These are phyloP conservation scores for Xylaria venustula DNA, from an alignment of 495 filamentous ascomycete species.

Conservation along the genomic window DNA sequence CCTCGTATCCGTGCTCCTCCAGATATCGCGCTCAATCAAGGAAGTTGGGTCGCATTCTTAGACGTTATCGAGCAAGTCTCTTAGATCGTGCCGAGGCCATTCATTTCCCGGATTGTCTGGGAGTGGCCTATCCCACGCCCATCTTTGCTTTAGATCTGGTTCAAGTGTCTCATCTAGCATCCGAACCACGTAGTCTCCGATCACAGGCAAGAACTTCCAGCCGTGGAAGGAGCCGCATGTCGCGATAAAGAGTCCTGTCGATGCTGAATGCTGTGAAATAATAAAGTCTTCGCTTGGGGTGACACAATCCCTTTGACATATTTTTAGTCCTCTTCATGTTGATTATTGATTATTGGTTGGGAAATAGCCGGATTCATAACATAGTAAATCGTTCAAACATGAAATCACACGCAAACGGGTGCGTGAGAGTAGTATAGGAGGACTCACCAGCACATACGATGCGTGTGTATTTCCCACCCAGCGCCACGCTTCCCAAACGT, in stretches of 20 bases:
- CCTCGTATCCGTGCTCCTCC: not conserved
- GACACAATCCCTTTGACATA: constrained; percentile 27
- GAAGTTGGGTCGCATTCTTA: not conserved
- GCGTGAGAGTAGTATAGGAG: not conserved
- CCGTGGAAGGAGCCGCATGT: constrained; percentile 50
- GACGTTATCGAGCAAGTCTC: not conserved
- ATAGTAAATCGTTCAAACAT: not conserved
- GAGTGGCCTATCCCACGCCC: constrained; percentile 50
- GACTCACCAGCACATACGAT: constrained; percentile 39
- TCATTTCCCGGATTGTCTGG: constrained; percentile 11
- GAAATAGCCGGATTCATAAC: not conserved
- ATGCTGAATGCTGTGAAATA: constrained; percentile 53
- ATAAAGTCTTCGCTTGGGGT: constrained; percentile 56
- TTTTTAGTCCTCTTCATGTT: not conserved
- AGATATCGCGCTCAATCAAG: not conserved
- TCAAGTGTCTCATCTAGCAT: constrained; percentile 52
- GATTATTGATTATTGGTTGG: too few species aligned
- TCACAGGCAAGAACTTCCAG: constrained; percentile 61
- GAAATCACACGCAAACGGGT: not conserved
- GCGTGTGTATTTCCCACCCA: constrained; percentile 21
- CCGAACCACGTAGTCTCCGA: constrained; percentile 57
- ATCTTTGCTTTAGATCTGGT: constrained; percentile 41
- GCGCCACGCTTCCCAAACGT: constrained; percentile 23
- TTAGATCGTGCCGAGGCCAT: constrained; percentile 25
- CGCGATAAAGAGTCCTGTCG: constrained; percentile 44